Conservation (phyloP, 2,329 filamentous ascomycete species). For the Colletotrichum euphorbiae region DNA sequence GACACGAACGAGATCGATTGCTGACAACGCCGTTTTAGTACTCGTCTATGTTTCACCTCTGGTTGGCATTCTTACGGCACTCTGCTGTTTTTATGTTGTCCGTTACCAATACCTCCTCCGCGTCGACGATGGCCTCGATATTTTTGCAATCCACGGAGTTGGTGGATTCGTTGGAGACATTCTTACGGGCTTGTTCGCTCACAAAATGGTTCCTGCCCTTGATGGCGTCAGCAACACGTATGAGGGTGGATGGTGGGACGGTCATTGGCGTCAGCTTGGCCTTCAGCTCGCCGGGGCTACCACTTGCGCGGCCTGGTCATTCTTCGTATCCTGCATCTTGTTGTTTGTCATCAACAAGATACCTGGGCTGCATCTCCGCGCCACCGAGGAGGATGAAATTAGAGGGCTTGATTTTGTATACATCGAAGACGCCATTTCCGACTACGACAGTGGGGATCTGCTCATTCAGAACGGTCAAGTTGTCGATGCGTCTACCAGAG, state of each 20-base stretch:
- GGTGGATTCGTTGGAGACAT: conserved; percentile 69
- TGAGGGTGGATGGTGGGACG: conserved; percentile 62
- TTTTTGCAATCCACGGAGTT: conserved; percentile 70
- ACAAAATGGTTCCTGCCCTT: conserved; percentile 59
- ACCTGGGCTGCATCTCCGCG: conserved; percentile 66
- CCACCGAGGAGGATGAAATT: conserved; percentile 66
- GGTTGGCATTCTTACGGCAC: conserved; percentile 63
- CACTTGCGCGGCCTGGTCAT: conserved; percentile 66
- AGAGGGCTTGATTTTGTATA: conserved; percentile 60
- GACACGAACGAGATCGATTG: too few species aligned
- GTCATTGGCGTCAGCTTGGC: conserved; percentile 66
- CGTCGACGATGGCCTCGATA: conserved; percentile 69
- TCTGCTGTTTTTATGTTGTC: conserved; percentile 59
- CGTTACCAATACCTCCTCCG: conserved; percentile 63
- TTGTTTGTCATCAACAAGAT: conserved; percentile 69
- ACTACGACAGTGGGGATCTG: conserved; percentile 22
- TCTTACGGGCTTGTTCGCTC: conserved; percentile 68
- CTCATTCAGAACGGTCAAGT: conserved; percentile 27
- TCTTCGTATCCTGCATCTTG: conserved; percentile 62
- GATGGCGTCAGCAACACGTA: conserved; percentile 61
- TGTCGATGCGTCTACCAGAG: not conserved
- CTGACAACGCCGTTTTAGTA: conserved; percentile 43
- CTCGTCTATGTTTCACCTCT: conserved; percentile 63
- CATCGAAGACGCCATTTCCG: conserved; percentile 42
- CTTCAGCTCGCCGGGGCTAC: conserved; percentile 68